Evolutionary conservation across 331 rosid species (phyloP), one percentile per base, ranked within the genome.

Genomic region (Malus hybrid): DNA sequence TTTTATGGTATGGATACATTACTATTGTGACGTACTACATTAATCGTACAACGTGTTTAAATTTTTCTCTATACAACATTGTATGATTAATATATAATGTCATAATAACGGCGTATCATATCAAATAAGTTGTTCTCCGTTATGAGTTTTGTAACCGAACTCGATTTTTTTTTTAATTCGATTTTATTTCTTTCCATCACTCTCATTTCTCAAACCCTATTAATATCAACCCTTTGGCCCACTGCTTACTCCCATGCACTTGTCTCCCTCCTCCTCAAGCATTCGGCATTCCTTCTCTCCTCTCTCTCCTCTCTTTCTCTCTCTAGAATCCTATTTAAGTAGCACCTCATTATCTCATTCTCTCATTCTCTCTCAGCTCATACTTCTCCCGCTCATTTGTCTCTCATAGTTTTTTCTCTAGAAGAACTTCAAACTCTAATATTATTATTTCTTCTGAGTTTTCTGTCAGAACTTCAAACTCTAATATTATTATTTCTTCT

Each of bases 221-320:
- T 87, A 86, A 86, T 79, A 80, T 80, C 84, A 71, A n/a, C 8
- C 55, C 74, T 85, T 76, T 83, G 79, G 88, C 91, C 96, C 93
- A 81, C 89, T 76, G 33, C 91, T 85, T 88, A 75, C 83, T 87
- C 85, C 88, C 93, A 91, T 87, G 90, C 86, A 89, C 74, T 85
- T 84, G 86, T 86, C 90, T 84, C 80, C 87, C 81, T 83, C 82
- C 73, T 70, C 54, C 80, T 50, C 56, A 50, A 16, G 57, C 22
- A 52, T 76, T 44, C 59, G 6, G 57, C 22, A 52, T 76, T 44
- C 59, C 70, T 65, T 70, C 66, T 71, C 80, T 64, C 34, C 67
- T 24, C 75, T 81, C 65, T 81, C 73, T 69, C 67, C 83, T 80
- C 73, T 62, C 70, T 75, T 78, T 71, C 64, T 50, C 78, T 76